A percentile compares a stretch with the other conserved stretches of the same genome.
These are phyloP conservation scores for Mycosphaerella sp. DNA, from an alignment of 2,329 filamentous ascomycete genomes.

Conservation along the genomic window DNA sequence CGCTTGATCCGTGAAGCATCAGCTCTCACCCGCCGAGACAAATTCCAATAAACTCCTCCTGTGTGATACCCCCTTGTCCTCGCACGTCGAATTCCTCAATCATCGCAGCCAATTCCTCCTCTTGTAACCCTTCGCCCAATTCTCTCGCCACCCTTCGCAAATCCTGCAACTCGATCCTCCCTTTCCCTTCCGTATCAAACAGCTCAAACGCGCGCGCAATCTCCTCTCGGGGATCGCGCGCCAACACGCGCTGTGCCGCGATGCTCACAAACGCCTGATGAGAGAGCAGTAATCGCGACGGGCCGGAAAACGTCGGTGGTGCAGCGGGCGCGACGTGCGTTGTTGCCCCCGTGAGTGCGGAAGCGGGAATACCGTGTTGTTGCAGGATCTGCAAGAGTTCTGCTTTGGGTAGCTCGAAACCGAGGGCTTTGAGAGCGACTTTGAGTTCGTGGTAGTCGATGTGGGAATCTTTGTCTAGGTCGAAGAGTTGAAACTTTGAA, in stretches of 20 bases:
- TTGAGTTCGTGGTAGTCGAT: slow-evolving; percentile 99
- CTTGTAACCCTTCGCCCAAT: slow-evolving; percentile 84
- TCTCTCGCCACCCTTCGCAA: slow-evolving; percentile 81
- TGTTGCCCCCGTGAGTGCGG: slow-evolving; percentile 34
- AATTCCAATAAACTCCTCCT: slow-evolving; percentile 61
- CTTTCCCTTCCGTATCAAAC: slow-evolving; percentile 90
- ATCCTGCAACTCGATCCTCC: slow-evolving; percentile 82
- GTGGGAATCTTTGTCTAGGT: slow-evolving; percentile 87
- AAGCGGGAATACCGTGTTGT: slow-evolving; percentile 62
- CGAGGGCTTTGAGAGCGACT: slow-evolving; percentile 89
- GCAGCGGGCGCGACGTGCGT: slow-evolving; percentile 26
- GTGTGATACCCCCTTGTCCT: slow-evolving; percentile 69
- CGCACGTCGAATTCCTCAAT: slow-evolving; percentile 97
- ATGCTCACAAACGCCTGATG: slow-evolving; percentile 67
- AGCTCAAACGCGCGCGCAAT: slow-evolving; percentile 85
- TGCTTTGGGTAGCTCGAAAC: slow-evolving; percentile 81
- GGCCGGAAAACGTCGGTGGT: slow-evolving; percentile 34
- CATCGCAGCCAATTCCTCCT: slow-evolving; percentile 91
- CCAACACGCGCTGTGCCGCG: slow-evolving; percentile 69
- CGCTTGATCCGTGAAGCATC: background rate
- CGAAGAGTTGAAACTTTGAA: slow-evolving; percentile 80
- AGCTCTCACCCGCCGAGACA: slow-evolving; percentile 43
- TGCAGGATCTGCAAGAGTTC: slow-evolving; percentile 78
- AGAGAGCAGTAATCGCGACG: slow-evolving; percentile 62
- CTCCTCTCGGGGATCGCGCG: slow-evolving; percentile 83